phyloP scores from a whole-genome alignment of 2,329 filamentous ascomycete species.

The Podosphaera leucotricha region DNA sequence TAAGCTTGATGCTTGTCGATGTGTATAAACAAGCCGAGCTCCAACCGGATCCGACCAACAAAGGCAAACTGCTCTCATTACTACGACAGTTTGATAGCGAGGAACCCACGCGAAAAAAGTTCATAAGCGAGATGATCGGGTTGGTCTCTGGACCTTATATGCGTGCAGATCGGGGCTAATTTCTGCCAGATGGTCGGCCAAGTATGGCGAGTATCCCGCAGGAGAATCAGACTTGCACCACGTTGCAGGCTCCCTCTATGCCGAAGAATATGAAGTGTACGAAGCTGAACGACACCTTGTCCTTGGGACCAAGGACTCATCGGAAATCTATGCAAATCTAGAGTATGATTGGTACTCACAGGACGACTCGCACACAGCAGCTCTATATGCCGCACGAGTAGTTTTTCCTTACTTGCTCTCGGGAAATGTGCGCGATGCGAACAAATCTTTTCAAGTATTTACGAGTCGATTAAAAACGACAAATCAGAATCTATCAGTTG shows the following conservation, averaged over 20 bases:
- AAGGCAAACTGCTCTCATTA: slow-evolving; percentile 53
- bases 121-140: slow-evolving; percentile 63
- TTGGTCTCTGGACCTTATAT: slow-evolving; percentile 19
- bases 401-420: slow-evolving; percentile 77
- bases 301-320: slow-evolving; percentile 71
- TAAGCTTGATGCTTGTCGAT: slow-evolving; percentile 70
- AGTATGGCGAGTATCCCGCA: slow-evolving; percentile 64
- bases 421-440: slow-evolving; percentile 76
- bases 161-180: slow-evolving; percentile 3
- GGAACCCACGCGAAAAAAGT: slow-evolving; percentile 84
- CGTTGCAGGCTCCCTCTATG: slow-evolving; percentile 66
- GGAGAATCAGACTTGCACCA: slow-evolving; percentile 91
- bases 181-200: slow-evolving; percentile 49
- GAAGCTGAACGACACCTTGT: slow-evolving; percentile 81
- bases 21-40: slow-evolving; percentile 75
- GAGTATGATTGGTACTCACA: slow-evolving; percentile 89
- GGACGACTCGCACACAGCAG: slow-evolving; percentile 69
- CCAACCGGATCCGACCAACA: slow-evolving; percentile 48
- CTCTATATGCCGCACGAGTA: slow-evolving; percentile 64
- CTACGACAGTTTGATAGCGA: slow-evolving; percentile 57
- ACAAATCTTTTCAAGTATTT: slow-evolving; percentile 58
- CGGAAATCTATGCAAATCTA: slow-evolving; percentile 54
- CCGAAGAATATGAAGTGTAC: slow-evolving; percentile 80
- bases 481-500: slow-evolving; percentile 37
- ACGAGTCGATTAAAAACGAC: slow-evolving; percentile 36